Evolutionary conservation across 768 basidiomycete species (phyloP).

Genomic region (Hortiboletus flavorubellus): DNA sequence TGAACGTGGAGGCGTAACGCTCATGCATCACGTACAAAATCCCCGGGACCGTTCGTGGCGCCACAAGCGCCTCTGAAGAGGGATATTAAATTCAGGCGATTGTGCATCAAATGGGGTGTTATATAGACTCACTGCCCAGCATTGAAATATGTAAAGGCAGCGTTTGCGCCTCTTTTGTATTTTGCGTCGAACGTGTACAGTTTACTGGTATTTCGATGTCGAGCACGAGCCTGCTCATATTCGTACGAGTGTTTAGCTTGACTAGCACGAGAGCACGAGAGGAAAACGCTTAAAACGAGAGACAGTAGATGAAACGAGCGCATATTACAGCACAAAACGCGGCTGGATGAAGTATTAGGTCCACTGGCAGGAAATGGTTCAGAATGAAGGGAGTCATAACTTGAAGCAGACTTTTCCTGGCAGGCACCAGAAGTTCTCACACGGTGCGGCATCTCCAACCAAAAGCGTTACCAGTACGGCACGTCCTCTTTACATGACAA

Average conservation of each 20-base stretch:
- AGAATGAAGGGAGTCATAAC: background rate
- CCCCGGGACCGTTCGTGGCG: slow-evolving; percentile 15
- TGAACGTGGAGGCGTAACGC: no score
- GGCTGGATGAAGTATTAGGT: background rate
- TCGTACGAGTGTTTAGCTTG: slow-evolving; percentile 7
- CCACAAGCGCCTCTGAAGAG: slow-evolving; percentile 42
- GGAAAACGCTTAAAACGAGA: slow-evolving; percentile 20
- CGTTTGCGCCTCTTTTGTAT: slow-evolving; percentile 18
- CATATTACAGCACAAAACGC: slow-evolving; percentile 21
- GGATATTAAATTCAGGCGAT: background rate
- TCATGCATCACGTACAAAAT: slow-evolving; percentile 22
- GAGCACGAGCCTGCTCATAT: slow-evolving; percentile 11
- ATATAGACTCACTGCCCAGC: slow-evolving; percentile 24
- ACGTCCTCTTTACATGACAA: no score
- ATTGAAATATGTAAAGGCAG: slow-evolving; percentile 25
- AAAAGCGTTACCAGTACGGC: no score
- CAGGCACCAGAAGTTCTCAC: background rate
- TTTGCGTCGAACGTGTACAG: background rate
- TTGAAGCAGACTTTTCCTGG: background rate
- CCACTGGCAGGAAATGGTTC: background rate
- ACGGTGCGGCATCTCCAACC: no score
- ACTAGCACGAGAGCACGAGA: slow-evolving; percentile 9
- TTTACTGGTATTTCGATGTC: slow-evolving; percentile 4
- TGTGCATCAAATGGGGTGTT: background rate
- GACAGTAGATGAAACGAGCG: slow-evolving; percentile 25